Base-by-base conservation (phyloP, 495 filamentous ascomycete genomes). In the Xylaria acuta region DNA sequence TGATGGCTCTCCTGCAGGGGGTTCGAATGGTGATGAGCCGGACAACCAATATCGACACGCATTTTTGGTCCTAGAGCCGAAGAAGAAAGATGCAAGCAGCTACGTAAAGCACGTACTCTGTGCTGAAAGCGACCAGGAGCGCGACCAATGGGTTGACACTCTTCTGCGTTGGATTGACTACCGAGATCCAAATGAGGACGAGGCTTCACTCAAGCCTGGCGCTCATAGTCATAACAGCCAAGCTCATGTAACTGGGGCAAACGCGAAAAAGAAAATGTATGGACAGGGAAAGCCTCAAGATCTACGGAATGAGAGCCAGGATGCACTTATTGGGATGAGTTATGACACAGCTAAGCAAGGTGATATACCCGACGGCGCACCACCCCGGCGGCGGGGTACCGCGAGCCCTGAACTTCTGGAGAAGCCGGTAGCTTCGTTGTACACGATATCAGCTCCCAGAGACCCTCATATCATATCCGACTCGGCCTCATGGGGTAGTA, bases 21-120 rank as follows among this genome's bases (percentile, higher is more conserved):
- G 78, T 38, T 81, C 80, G 27, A 87, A 89, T 27, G 91, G 92
- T 51, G 94, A 97, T 70, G 85, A 89, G 47, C 74, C 79, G n/a
- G 96, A 99, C 56, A 97, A 96, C 75, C 93, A 98, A 78, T 98
- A 97, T 79, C 91, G 96, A 12, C 96, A 99, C 83, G 96, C 97
- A 6, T 98, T 99, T 81, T 85, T 98, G 59, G 92, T 99, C 66
- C 76, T 97, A 49, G 96, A 99, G 80, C 95, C 94, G 1, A 99
- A 98, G 84, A 93, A 93, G 80, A 99, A 98, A 80, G 97, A 99
- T 80, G 93, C 95, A 6, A 91, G 86, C 22, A 96, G 91, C 74
- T 86, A 94, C 53, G 93, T 97, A n/a, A 92, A 95, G 56, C 96
- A 99, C 81, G 94, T 98, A 11, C 83, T 99, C 20, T 99, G 96